phyloP scores from a whole-genome alignment of 306 rosid genomes.

The Rubus idaeus region DNA sequence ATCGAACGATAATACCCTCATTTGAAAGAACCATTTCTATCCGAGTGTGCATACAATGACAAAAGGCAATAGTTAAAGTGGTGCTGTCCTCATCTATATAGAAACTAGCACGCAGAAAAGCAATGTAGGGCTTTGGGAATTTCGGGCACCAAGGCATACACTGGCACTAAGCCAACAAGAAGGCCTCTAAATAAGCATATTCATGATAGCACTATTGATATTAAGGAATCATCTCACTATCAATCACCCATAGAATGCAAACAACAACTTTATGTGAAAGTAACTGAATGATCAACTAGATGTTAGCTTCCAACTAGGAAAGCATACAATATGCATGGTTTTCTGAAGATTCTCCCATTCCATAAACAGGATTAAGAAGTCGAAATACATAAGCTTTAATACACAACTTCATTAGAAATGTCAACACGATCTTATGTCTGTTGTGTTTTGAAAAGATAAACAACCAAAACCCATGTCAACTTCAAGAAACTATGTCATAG shows the following conservation, averaged over 20 bases:
- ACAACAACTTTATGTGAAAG: not conserved
- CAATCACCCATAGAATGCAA: not conserved
- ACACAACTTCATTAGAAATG: not conserved
- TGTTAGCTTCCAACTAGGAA: too few relatives aligned
- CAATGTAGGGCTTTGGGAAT: not conserved
- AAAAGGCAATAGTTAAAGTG: not conserved
- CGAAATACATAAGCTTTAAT: not conserved
- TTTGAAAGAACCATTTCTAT: not conserved
- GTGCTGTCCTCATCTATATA: not conserved
- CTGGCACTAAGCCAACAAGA: not conserved
- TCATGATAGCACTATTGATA: not conserved
- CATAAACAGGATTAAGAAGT: not conserved
- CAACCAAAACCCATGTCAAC: conserved; percentile 1
- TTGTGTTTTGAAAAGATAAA: conserved; percentile 25
- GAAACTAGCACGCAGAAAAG: not conserved
- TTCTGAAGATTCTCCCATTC: not conserved
- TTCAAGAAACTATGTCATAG: not conserved
- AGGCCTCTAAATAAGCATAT: not conserved
- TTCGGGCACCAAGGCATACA: not conserved
- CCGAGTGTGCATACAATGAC: not conserved
- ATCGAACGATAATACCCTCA: not conserved
- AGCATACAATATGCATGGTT: too few relatives aligned
- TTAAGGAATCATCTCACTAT: not conserved
- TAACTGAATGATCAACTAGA: not conserved
- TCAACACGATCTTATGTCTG: not conserved